These are phyloP conservation scores for Sonneratia caseolaris DNA, from an alignment of 345 rosid genomes.

Conservation along the genomic window DNA sequence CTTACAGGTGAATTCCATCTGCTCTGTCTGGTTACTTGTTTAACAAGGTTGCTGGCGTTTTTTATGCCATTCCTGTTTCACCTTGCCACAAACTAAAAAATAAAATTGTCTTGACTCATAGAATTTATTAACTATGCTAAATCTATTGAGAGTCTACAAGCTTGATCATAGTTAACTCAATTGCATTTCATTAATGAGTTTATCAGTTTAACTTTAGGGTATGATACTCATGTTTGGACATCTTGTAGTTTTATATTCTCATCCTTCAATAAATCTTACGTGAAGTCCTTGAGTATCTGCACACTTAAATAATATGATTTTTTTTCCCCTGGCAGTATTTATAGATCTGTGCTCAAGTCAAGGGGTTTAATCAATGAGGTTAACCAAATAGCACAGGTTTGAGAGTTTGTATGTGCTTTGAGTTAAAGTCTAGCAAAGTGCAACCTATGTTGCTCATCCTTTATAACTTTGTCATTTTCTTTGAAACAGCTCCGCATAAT, in stretches of 20 bases:
- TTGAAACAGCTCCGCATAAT: constrained; percentile 75
- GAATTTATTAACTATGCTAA: background rate
- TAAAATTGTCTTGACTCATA: background rate
- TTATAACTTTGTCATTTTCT: constrained; percentile 11
- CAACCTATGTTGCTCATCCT: background rate
- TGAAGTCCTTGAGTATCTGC: background rate
- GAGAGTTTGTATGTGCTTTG: constrained; percentile 13
- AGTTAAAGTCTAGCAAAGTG: constrained; percentile 4
- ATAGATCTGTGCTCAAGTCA: constrained; percentile 75
- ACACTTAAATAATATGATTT: background rate
- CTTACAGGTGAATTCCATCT: constrained; percentile 55
- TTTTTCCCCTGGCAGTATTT: constrained; percentile 47
- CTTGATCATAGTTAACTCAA: background rate
- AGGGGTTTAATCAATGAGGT: constrained; percentile 73
- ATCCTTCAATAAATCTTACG: background rate
- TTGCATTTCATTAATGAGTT: background rate
- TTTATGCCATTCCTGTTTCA: background rate
- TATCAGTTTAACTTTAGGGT: background rate
- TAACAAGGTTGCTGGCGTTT: background rate
- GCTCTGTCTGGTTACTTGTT: constrained; percentile 13
- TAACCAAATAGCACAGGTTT: constrained; percentile 96
- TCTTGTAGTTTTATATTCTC: background rate
- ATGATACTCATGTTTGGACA: background rate
- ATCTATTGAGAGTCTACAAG: background rate
- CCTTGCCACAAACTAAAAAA: background rate